These are phyloP conservation scores for Neurospora sublineolata DNA, from an alignment of 495 filamentous ascomycete species.

Conservation along the genomic window DNA sequence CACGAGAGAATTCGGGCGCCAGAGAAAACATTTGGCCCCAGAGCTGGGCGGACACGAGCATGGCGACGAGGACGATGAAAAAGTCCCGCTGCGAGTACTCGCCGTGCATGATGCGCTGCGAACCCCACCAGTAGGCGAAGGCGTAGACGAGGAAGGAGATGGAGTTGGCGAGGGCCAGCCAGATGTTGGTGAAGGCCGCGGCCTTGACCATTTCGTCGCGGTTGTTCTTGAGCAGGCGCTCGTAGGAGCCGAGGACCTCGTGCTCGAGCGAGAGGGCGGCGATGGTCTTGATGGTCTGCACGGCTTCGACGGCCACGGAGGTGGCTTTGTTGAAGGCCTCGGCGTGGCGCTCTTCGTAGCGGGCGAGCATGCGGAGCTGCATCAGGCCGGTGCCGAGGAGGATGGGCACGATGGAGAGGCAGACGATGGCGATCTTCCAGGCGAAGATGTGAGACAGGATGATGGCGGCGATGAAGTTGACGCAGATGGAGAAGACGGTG, in stretches of 20 bases:
- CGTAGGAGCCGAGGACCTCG: conserved; percentile 64
- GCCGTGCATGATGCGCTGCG: conserved; percentile 51
- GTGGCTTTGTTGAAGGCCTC: conserved; percentile 57
- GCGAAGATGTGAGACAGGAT: conserved; percentile 54
- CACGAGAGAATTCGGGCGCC: conserved; percentile 20
- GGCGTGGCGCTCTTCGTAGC: conserved; percentile 59
- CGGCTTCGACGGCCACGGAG: conserved; percentile 73
- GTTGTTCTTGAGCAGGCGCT: conserved; percentile 2
- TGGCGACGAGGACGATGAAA: conserved; percentile 58
- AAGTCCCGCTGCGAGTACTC: conserved; percentile 64
- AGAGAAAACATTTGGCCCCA: conserved; percentile 21
- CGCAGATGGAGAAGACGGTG: conserved; percentile 57
- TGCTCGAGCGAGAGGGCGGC: conserved; percentile 46
- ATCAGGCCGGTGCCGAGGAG: conserved; percentile 68
- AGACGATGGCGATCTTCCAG: conserved; percentile 85
- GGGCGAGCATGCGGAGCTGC: conserved; percentile 52
- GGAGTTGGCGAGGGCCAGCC: conserved; percentile 67
- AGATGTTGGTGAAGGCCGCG: conserved; percentile 10
- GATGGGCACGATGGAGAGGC: conserved; percentile 61
- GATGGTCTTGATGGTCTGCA: conserved; percentile 74
- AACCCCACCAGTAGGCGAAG: conserved; percentile 67
- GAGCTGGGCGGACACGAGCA: conserved; percentile 20
- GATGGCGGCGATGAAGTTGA: conserved; percentile 56
- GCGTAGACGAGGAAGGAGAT: conserved; percentile 68
- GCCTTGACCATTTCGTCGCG: conserved; percentile 9